phyloP scores from a whole-genome alignment of 2,329 filamentous ascomycete species.

The Chrysoporthe puriensis region DNA sequence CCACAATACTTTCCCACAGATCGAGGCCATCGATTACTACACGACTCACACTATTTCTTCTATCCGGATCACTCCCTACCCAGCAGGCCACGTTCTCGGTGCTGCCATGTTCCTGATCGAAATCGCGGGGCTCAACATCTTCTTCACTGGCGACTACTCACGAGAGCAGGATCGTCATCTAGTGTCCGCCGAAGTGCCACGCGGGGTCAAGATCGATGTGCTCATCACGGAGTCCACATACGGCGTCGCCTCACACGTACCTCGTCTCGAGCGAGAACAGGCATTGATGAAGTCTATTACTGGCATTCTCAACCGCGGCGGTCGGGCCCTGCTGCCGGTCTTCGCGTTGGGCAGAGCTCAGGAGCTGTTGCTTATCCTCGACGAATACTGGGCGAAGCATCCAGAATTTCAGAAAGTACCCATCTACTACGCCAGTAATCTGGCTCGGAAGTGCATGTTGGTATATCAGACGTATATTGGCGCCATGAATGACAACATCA shows the following conservation, averaged over 20 bases:
- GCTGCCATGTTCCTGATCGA: slow-evolving; percentile 98
- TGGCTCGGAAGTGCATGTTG: slow-evolving; percentile 96
- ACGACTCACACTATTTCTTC: slow-evolving; percentile 97
- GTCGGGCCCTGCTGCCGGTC: slow-evolving; percentile 90
- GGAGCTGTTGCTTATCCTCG: slow-evolving; percentile 89
- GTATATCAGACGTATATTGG: slow-evolving; percentile 98
- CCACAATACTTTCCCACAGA: slow-evolving; percentile 87
- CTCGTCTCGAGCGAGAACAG: slow-evolving; percentile 86
- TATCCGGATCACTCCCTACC: slow-evolving; percentile 95
- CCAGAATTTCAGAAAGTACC: slow-evolving; percentile 85
- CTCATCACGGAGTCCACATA: slow-evolving; percentile 98
- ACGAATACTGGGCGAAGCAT: slow-evolving; percentile 96
- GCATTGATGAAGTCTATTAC: slow-evolving; percentile 96
- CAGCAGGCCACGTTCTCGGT: slow-evolving; percentile 95
- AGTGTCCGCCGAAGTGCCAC: slow-evolving; percentile 88
- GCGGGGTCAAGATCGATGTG: slow-evolving; percentile 89
- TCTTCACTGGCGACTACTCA: slow-evolving; percentile 98
- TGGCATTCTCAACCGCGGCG: slow-evolving; percentile 85
- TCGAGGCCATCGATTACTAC: slow-evolving; percentile 97
- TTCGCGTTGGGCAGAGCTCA: slow-evolving; percentile 94
- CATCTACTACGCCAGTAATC: slow-evolving; percentile 96
- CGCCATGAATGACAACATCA: slow-evolving; percentile 99
- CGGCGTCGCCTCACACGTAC: slow-evolving; percentile 91
- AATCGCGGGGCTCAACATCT: slow-evolving; percentile 93
- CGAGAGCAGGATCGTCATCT: slow-evolving; percentile 94